Base-by-base conservation (phyloP, 1,284 basidiomycete species). In the Pisolithus thermaeus region DNA sequence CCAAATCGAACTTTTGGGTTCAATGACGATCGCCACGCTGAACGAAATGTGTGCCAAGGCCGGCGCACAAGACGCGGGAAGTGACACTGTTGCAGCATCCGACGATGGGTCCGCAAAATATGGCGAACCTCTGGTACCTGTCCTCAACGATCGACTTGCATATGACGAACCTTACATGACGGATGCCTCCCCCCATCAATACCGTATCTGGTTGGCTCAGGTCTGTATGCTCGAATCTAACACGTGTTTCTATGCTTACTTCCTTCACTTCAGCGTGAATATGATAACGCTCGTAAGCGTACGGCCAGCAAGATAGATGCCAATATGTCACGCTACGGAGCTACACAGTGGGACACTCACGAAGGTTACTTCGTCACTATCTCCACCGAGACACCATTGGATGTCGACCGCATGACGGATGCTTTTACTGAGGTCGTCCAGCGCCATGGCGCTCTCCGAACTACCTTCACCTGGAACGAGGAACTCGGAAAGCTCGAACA, bases 1-100 rank as follows among this genome's bases (percentile, higher is more conserved):
- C 50, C 65, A 65, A 52, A 65, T 67, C 30, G 60, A 67, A 30
- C 52, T 67, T 25, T 59, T 65, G 27, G 65, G 63, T 23, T 60
- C 63, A 11, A 67, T 63, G 60, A 64, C 65, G 4, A 56, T 62
- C 7, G 49, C 53, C 8, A 48, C 43, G 40, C 22, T 67, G 30
- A 61, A 66, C 23, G 60, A 64, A 41, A 62, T 67, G 58, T 16
- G 51, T 12, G 54, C 49, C 0, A 64, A 59, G 50, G 49, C 50
- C 22, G 52, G 58, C 2, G 47, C 48, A 7, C 47, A 54, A 16
- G 5, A 44, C 18, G 53, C 49, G 23, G 22, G 40, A 4, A 30
- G 36, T 1, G 51, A 59, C 25, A 18, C 41, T 9, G 44, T 43
- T 7, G 32, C 54, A 16, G 48, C 39, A 2, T 23, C 28, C 3